Base-by-base conservation (phyloP, 768 basidiomycete species). In the Leccinum sublutescens region DNA sequence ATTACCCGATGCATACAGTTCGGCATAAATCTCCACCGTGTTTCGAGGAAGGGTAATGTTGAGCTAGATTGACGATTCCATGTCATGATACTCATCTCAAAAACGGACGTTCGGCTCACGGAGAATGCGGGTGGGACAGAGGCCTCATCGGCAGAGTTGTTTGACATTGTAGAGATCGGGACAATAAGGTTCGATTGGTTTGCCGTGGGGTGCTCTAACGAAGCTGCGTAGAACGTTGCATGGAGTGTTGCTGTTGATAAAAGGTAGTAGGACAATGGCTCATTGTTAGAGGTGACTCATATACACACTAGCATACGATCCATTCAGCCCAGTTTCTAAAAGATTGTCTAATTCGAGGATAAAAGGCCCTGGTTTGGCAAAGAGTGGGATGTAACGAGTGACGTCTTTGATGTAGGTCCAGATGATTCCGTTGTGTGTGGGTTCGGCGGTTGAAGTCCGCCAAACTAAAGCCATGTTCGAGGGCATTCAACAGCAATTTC, bases 361-460 rank as follows among this genome's bases (percentile, higher is more conserved):
- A 64, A 92, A 86, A 0, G 81, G 80, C 7, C 90, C 89, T 0
- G 83, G 74, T 61, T 85, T 80, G 2, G 83, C 76, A 67, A 92
- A 92, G 40, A 93, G 79, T 1, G 88, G 87, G 4, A 79, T 81
- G 60, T 86, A 92, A 23, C 83, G 83, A 7, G 88, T 87, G 25
- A 87, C 87, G 63, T 92, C 90, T 68, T 91, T 91, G 63, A 84
- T 70, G 56, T 81, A 86, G 1, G 88, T 89, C 89, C 89, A 91
- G 52, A 89, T 85, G 59, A 91, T 90, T 11, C 89, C 90, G 51
- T 82, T 78, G 14, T 63, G 64, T 1, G 84, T 86, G 0, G 90
- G 90, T 70, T 92, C 90, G 0, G 89, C 85, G 17, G 90, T 92
- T 0, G 88, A 90, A 19, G 87, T 90, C 38, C 90, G 79, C 90